Evolutionary conservation across 352 stramenopile species (phyloP).

Genomic region (Pythium coloratum): DNA sequence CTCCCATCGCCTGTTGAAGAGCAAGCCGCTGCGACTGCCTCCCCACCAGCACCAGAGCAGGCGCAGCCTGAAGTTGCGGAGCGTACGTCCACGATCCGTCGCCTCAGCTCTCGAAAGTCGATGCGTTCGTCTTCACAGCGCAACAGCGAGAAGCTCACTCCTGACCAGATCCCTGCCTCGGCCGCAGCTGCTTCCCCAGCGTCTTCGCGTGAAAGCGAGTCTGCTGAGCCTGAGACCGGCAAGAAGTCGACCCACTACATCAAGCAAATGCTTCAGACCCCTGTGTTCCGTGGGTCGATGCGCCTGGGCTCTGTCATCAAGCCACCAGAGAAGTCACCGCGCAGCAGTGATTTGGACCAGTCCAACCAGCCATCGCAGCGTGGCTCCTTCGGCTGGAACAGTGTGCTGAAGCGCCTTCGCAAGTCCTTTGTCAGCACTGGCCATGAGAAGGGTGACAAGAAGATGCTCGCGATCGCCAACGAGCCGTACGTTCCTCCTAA

Average conservation of each 20-base stretch:
- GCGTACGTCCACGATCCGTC: slow-evolving; percentile 16
- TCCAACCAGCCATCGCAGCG: slow-evolving; percentile 24
- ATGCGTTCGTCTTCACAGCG: slow-evolving; percentile 16
- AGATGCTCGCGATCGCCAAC: slow-evolving; percentile 69
- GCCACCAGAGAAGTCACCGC: slow-evolving; percentile 48
- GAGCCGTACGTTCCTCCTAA: slow-evolving; percentile 57
- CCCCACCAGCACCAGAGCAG: background rate
- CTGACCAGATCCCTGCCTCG: background rate
- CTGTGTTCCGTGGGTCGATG: slow-evolving; percentile 81
- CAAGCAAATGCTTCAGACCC: slow-evolving; percentile 83
- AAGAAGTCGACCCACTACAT: slow-evolving; percentile 81
- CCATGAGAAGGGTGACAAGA: slow-evolving; percentile 66
- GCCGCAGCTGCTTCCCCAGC: background rate
- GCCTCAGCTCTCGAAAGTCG: slow-evolving; percentile 22
- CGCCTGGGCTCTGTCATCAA: slow-evolving; percentile 76
- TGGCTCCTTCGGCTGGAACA: slow-evolving; percentile 79
- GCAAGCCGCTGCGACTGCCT: background rate
- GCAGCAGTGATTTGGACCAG: slow-evolving; percentile 33
- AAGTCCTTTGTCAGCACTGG: slow-evolving; percentile 73
- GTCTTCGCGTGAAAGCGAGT: slow-evolving; percentile 7
- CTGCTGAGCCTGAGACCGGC: slow-evolving; percentile 28
- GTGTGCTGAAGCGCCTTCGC: slow-evolving; percentile 73
- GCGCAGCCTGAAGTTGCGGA: slow-evolving; percentile 7
- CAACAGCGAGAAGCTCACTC: slow-evolving; percentile 8
- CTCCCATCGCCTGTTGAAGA: background rate